Percentiles rank a stretch among this genome's conserved stretches.
phyloP scores from a whole-genome alignment of 2,329 filamentous ascomycete species.

The Aureobasidium sp. region DNA sequence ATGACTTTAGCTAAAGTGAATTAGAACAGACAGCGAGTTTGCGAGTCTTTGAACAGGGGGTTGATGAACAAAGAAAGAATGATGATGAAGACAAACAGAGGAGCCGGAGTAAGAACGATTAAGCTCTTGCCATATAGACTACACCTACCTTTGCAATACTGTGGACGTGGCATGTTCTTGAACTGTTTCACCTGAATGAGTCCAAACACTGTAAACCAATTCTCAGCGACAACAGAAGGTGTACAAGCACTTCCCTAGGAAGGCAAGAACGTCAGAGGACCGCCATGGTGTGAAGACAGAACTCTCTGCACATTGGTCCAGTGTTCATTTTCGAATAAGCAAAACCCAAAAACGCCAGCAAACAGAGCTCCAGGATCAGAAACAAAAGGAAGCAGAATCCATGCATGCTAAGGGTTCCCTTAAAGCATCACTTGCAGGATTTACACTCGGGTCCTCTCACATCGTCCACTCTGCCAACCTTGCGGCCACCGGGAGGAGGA shows the following conservation, averaged over 20 bases:
- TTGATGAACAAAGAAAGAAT: too few species aligned
- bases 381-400: background rate
- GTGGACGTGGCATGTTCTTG: too few species aligned
- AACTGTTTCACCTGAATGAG: background rate
- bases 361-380: too few species aligned
- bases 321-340: background rate
- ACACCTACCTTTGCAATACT: too few species aligned
- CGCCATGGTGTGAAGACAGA: background rate
- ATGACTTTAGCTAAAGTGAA: too few species aligned
- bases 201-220: background rate
- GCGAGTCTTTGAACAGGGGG: too few species aligned
- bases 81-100: too few species aligned
- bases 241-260: background rate
- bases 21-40: too few species aligned
- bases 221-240: background rate
- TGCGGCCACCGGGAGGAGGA: slow-evolving; percentile 34
- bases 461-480: slow-evolving; percentile 45
- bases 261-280: background rate
- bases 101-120: too few species aligned
- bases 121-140: too few species aligned
- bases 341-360: background rate
- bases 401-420: background rate
- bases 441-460: slow-evolving; percentile 15
- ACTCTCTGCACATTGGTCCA: background rate
- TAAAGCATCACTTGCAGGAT: background rate